phyloP scores from a whole-genome alignment of 1,139 yeast species.

The Hanseniaspora gamundiae region DNA sequence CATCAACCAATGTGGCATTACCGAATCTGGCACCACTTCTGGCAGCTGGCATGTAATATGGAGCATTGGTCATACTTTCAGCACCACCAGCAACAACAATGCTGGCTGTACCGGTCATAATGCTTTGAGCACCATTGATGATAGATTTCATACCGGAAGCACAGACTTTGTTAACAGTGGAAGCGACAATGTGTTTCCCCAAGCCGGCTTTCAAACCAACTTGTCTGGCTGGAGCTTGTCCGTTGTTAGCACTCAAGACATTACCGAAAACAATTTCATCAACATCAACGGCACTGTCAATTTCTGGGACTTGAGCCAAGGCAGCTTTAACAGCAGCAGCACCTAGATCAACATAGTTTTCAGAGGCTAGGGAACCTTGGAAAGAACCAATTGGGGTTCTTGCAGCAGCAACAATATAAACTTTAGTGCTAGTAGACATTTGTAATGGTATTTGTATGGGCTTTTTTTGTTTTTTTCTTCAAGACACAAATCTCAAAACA shows the following conservation, averaged over 20 bases:
- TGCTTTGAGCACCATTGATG: slow-evolving; percentile 82
- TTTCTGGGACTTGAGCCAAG: slow-evolving; percentile 66
- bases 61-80: slow-evolving; percentile 93
- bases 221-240: slow-evolving; percentile 98
- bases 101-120: slow-evolving; percentile 80
- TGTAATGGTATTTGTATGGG: not conserved
- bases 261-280: slow-evolving; percentile 92
- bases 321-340: slow-evolving; percentile 87
- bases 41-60: slow-evolving; percentile 80
- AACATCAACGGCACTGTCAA: slow-evolving; percentile 56
- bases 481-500: not conserved
- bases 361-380: slow-evolving; percentile 69
- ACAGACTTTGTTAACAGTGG: slow-evolving; percentile 93
- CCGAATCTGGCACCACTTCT: slow-evolving; percentile 89
- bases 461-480: not conserved
- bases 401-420: slow-evolving; percentile 79
- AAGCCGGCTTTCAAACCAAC: slow-evolving; percentile 88
- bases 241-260: slow-evolving; percentile 85
- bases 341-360: slow-evolving; percentile 76
- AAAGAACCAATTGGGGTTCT: slow-evolving; percentile 95
- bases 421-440: slow-evolving; percentile 25
- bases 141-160: slow-evolving; percentile 93
- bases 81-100: slow-evolving; percentile 96
- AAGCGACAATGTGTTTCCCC: slow-evolving; percentile 63
- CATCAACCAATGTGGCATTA: slow-evolving; percentile 66